phyloP scores from a whole-genome alignment of 768 basidiomycete species.

The Lactarius indigo region DNA sequence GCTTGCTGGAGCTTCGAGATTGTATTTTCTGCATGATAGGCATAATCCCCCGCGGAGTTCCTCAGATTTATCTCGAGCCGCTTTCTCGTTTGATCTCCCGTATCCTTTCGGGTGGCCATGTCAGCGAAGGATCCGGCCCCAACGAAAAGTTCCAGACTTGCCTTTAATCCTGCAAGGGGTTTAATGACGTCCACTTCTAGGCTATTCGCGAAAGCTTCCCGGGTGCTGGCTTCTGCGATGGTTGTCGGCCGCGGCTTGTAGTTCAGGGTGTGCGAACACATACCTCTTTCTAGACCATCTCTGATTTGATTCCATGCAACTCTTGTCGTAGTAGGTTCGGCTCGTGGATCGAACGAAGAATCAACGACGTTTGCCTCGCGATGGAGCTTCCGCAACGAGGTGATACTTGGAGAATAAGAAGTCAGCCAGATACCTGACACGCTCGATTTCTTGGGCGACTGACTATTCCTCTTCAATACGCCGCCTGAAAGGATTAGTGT shows the following conservation, averaged over 20 bases:
- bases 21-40: conserved; percentile 74
- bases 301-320: conserved; percentile 82
- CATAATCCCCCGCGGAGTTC: conserved; percentile 66
- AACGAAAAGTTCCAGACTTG: conserved; percentile 28
- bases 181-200: conserved; percentile 68
- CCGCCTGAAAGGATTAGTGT: conserved; percentile 45
- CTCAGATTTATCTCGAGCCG: conserved; percentile 90
- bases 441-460: conserved; percentile 30
- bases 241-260: background rate
- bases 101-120: conserved; percentile 53
- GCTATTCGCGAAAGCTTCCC: conserved; percentile 74
- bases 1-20: conserved; percentile 75
- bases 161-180: conserved; percentile 66
- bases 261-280: background rate
- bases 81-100: conserved; percentile 84
- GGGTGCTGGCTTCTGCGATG: conserved; percentile 68
- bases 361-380: conserved; percentile 69
- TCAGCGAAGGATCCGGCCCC: background rate
- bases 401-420: conserved; percentile 46
- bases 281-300: conserved; percentile 81
- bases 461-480: conserved; percentile 86
- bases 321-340: conserved; percentile 59
- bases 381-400: conserved; percentile 70
- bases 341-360: conserved; percentile 65
- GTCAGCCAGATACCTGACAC: background rate